Evolutionary conservation across 2,329 filamentous ascomycete genomes (phyloP).

Genomic region (Paracamarosporium sp.): DNA sequence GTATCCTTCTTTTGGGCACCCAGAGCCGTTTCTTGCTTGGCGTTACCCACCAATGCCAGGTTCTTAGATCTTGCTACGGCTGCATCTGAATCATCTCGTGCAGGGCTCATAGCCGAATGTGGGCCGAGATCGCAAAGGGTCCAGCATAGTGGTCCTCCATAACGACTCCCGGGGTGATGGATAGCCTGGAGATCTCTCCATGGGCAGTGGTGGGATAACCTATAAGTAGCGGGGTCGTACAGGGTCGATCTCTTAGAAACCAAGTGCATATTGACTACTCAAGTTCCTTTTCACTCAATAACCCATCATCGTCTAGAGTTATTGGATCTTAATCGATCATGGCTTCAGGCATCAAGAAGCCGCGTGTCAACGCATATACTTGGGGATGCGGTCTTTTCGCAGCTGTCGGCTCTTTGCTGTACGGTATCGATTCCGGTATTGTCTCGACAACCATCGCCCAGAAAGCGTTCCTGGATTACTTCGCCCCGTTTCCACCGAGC

Average conservation of each 20-base stretch:
- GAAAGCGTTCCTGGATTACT: constrained; percentile 11
- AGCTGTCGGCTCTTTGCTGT: constrained; percentile 8
- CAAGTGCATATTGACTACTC: background rate
- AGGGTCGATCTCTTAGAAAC: background rate
- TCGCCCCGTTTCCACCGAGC: constrained; percentile 5
- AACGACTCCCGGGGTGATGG: background rate
- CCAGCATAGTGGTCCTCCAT: background rate
- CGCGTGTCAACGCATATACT: constrained; percentile 9
- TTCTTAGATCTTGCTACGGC: background rate
- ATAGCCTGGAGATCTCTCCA: background rate
- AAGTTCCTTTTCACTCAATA: background rate
- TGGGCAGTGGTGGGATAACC: background rate
- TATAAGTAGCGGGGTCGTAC: background rate
- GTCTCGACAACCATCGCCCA: constrained; percentile 17
- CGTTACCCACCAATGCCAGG: background rate
- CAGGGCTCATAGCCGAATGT: background rate
- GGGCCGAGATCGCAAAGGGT: background rate
- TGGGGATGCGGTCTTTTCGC: constrained; percentile 14
- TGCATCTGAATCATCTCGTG: background rate
- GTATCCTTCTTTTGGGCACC: background rate
- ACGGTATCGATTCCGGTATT: constrained; percentile 18
- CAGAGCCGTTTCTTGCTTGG: background rate
- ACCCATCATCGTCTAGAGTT: background rate
- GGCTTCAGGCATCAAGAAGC: constrained; percentile 4
- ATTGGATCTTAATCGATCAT: background rate